Base-by-base conservation (phyloP, 2,329 filamentous ascomycete species). In the Fusarium oxysporum region DNA sequence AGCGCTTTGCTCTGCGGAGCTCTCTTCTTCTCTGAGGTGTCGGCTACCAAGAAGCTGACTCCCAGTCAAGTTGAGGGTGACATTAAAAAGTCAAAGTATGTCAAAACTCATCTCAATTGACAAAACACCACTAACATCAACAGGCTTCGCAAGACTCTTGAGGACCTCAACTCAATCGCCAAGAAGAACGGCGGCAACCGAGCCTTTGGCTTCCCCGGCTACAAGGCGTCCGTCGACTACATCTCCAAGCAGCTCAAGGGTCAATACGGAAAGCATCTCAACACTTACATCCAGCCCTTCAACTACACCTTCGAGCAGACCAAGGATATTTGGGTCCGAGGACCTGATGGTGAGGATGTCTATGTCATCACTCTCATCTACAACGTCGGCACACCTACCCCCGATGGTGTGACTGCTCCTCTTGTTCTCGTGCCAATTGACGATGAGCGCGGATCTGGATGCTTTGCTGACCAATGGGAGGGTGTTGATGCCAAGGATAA, bases 131-230 rank as follows among this genome's bases (percentile, higher is more conserved):
- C 68, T 78, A 50, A 77, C 45, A n/a, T 19, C 11, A 3, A 48
- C 56, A 89, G 88, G 28, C 81, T 91, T 25, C 83, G 86, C 78
- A 82, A 83, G 61, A 87, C 87, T 50, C 85, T 91, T n/a, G 82
- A 84, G 75, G 83, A 85, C 64, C 82, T 91, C 10, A 83, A 90
- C 76, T 80, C 84, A 47, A 90, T 91, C 60, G 89, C 84, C 17
- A 80, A 80, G 35, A 82, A 85, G 57, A 87, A 91, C 73, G 88
- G 87, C 43, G 89, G 88, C 21, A 90, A 90, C 78, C 84, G 89
- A 56, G 89, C 89, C 9, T 90, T 89, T 65, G 89, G 89, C 19
- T 81, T 87, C 14, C 87, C 88, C 2, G 89, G 89, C 19, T 91
- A 86, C 82, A 84, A 85, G 56, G 89, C 88, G 4, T 90, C 88